Conservation (phyloP, 345 rosid genomes). For the Erysimum cheiranthoides region DNA sequence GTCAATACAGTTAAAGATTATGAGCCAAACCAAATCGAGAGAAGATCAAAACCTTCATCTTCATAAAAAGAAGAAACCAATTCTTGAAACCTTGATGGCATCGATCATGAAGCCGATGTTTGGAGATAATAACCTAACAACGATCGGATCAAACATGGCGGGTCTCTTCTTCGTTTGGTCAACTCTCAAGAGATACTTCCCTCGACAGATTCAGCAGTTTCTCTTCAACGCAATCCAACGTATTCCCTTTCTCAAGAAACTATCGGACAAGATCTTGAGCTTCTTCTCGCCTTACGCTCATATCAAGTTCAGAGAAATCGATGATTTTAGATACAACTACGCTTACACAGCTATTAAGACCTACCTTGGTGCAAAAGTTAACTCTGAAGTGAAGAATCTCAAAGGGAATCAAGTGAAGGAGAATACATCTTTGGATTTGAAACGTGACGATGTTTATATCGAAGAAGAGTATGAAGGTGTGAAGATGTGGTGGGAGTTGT, state of each 20-base stretch:
- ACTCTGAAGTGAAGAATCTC: slow-evolving; percentile 36
- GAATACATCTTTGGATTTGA: slow-evolving; percentile 22
- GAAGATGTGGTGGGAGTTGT: slow-evolving; percentile 34
- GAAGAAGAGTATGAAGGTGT: slow-evolving; percentile 39
- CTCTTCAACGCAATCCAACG: slow-evolving; percentile 31
- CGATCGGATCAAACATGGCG: slow-evolving; percentile 41
- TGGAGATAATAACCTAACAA: slow-evolving; percentile 26
- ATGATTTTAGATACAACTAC: slow-evolving; percentile 52
- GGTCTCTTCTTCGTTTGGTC: slow-evolving; percentile 55
- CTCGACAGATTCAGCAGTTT: slow-evolving; percentile 18
- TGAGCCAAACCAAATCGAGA: slow-evolving; percentile 11
- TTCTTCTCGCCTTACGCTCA: slow-evolving; percentile 54
- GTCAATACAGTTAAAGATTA: neutral
- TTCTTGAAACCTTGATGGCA: slow-evolving; percentile 7
- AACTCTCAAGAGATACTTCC: slow-evolving; percentile 41
- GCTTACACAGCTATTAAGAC: slow-evolving; percentile 55
- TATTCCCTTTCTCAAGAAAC: slow-evolving; percentile 42
- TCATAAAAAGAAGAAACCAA: neutral
- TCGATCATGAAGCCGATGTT: slow-evolving; percentile 26
- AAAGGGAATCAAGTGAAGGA: slow-evolving; percentile 22
- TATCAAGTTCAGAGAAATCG: slow-evolving; percentile 57
- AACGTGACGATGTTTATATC: slow-evolving; percentile 17
- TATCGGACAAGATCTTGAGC: slow-evolving; percentile 40
- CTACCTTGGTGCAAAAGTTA: slow-evolving; percentile 51
- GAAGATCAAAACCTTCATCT: neutral